Evolutionary conservation across 2,329 filamentous ascomycete species (phyloP), one percentile per base, ranked within the genome.

Genomic region (Aphanocladium album): DNA sequence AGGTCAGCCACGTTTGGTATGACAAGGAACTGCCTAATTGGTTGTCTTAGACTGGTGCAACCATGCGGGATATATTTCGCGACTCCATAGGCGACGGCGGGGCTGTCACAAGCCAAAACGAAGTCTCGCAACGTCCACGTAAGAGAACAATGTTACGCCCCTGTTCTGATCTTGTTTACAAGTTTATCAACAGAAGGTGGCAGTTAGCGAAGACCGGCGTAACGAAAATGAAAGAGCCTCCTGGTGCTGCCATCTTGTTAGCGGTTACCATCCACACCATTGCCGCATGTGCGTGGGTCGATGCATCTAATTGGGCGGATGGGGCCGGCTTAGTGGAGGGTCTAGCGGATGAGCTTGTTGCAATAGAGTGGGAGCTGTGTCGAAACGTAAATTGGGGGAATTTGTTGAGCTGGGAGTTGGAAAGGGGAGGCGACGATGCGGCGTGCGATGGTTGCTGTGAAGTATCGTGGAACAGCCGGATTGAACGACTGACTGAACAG

Each of bases 251-350:
- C 33, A 27, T 50, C 35, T n/a, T 50, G 45, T 35, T 33, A 46
- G 57, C 47, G 57, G 25, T 17, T 59, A 52, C 21, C 21, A 19
- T 59, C 57, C 57, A 59, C 47, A 52, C 25, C 25, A n/a, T 53
- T 37, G 60, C 53, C 47, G 60, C 60, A 61, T 61, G 60, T 61
- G 60, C 60, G 47, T 61, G 60, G 60, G 60, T 51, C 60, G 52
- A 52, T 52, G 46, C 47, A 52, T 61, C 60, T 61, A 8, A 61
- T 61, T 61, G 60, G 60, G 52, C 53, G 27, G 27, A 52, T 45
- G 60, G 52, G 47, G 39, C 35, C 33, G 57, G 57, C 50, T 60
- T 60, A 60, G 57, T 47, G 49, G 25, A 52, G 11, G 49, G 27
- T 52, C 37, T 53, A 53, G 41, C 50, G 41, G 43, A 25, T 21